phyloP scores from a whole-genome alignment of 2,329 filamentous ascomycete species.

The Claviceps digitariae region DNA sequence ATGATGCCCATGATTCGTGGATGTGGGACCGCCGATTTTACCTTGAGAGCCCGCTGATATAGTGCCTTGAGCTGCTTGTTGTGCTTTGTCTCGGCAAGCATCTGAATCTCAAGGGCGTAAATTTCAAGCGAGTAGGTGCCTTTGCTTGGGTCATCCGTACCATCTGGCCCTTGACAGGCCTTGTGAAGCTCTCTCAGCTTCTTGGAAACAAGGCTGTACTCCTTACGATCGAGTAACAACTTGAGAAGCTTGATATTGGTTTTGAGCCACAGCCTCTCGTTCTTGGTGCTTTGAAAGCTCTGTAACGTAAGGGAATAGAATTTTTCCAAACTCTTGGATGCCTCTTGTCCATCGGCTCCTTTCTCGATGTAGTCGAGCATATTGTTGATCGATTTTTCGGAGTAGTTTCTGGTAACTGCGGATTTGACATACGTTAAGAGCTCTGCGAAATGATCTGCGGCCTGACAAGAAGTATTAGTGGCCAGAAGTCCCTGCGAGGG shows the following conservation, averaged over 20 bases:
- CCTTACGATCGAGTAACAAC: conserved; percentile 79
- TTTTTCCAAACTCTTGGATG: conserved; percentile 72
- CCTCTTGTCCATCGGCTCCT: conserved; percentile 54
- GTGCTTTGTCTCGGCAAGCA: conserved; percentile 93
- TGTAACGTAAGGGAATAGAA: conserved; percentile 90
- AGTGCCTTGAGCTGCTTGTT: conserved; percentile 92
- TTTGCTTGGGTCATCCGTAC: conserved; percentile 82
- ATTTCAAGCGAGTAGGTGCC: conserved; percentile 93
- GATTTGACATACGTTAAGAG: conserved; percentile 96
- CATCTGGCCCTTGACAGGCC: conserved; percentile 77
- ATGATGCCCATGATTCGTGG: conserved; percentile 99
- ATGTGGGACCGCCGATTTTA: conserved; percentile 93
- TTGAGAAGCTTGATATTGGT: conserved; percentile 95
- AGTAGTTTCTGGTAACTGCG: conserved; percentile 94
- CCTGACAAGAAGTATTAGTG: conserved; percentile 36
- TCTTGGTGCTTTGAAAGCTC: conserved; percentile 95
- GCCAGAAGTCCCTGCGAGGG: neutral
- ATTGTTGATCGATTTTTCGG: conserved; percentile 98
- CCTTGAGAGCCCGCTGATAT: conserved; percentile 81
- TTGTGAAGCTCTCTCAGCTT: conserved; percentile 83
- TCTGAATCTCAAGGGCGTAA: conserved; percentile 94
- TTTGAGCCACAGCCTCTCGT: conserved; percentile 93
- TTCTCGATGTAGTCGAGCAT: conserved; percentile 98
- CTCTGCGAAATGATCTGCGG: conserved; percentile 82
- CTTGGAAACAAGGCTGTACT: conserved; percentile 65